Evolutionary conservation across 768 basidiomycete species (phyloP).

Genomic region (Termitomyces sp.): DNA sequence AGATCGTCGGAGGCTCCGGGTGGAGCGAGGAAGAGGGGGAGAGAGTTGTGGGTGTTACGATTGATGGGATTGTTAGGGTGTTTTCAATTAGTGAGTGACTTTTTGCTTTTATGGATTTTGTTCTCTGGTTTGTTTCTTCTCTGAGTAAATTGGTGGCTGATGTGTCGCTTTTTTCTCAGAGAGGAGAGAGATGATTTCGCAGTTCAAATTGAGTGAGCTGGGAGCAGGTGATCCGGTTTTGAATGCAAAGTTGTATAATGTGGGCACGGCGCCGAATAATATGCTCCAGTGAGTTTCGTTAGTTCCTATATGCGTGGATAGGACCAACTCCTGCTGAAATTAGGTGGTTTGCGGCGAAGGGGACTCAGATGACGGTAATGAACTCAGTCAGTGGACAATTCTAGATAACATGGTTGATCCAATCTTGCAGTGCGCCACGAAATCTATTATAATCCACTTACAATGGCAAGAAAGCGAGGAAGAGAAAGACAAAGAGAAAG

Average conservation of each 20-base stretch:
- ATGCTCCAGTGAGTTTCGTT: constrained; percentile 61
- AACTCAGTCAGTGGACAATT: not conserved
- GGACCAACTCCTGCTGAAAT: not conserved
- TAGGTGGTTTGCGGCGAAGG: constrained; percentile 81
- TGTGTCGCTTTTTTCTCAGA: constrained; percentile 20
- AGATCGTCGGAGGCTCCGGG: constrained; percentile 55
- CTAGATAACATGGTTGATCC: too few relatives aligned
- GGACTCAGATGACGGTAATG: constrained; percentile 40
- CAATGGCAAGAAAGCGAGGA: constrained; percentile 77
- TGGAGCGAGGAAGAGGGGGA: constrained; percentile 53
- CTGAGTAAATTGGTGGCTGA: not conserved
- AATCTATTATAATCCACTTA: constrained; percentile 78
- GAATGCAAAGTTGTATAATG: constrained; percentile 64
- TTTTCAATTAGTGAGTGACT: constrained; percentile 78
- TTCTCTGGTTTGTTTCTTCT: not conserved
- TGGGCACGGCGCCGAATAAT: constrained; percentile 79
- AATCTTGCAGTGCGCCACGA: constrained; percentile 69
- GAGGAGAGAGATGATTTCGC: constrained; percentile 85
- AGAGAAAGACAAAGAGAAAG: constrained; percentile 18
- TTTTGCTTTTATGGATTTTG: not conserved
- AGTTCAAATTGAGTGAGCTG: constrained; percentile 82
- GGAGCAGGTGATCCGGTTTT: constrained; percentile 62
- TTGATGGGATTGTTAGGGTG: constrained; percentile 86
- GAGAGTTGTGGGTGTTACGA: constrained; percentile 84
- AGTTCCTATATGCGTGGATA: not conserved